Percentiles rank a stretch among this genome's conserved stretches.
Evolutionary conservation across 208 protist species (phyloP).

Genomic region (Tritrichomonas foetus): DNA sequence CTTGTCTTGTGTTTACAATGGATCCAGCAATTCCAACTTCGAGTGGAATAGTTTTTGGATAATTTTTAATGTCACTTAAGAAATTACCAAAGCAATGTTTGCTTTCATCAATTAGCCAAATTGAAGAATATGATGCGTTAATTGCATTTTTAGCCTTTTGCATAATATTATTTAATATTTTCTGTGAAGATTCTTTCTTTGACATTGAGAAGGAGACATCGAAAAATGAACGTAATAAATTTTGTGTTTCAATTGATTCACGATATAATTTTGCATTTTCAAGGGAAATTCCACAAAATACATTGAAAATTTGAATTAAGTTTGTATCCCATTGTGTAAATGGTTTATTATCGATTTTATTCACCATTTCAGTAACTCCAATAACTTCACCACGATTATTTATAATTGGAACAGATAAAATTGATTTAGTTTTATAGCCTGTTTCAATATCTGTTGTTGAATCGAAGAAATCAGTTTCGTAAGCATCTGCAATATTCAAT

Average conservation of each 20-base stretch:
- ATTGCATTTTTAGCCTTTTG: not conserved
- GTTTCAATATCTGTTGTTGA: not conserved
- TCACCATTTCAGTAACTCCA: not conserved
- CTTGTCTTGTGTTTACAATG: not conserved
- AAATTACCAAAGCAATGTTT: not conserved
- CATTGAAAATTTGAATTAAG: slow-evolving; percentile 16
- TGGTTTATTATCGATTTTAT: slow-evolving; percentile 30
- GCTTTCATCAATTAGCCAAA: not conserved
- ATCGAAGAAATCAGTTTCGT: slow-evolving; percentile 50
- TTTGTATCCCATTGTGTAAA: not conserved
- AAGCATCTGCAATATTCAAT: slow-evolving; percentile 59
- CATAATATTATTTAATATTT: not conserved
- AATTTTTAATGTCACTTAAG: not conserved
- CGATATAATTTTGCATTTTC: not conserved
- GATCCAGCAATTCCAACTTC: not conserved
- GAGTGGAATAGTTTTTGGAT: not conserved
- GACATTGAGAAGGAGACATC: not conserved
- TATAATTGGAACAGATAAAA: not conserved
- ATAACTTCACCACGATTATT: not conserved
- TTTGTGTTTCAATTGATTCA: not conserved
- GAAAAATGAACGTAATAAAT: not conserved
- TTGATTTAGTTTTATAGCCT: not conserved
- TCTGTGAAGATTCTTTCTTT: not conserved
- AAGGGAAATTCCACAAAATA: not conserved
- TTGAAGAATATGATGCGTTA: not conserved